These are phyloP conservation scores for Fusarium cyanostomum DNA, from an alignment of 2,329 filamentous ascomycete species.

Conservation along the genomic window DNA sequence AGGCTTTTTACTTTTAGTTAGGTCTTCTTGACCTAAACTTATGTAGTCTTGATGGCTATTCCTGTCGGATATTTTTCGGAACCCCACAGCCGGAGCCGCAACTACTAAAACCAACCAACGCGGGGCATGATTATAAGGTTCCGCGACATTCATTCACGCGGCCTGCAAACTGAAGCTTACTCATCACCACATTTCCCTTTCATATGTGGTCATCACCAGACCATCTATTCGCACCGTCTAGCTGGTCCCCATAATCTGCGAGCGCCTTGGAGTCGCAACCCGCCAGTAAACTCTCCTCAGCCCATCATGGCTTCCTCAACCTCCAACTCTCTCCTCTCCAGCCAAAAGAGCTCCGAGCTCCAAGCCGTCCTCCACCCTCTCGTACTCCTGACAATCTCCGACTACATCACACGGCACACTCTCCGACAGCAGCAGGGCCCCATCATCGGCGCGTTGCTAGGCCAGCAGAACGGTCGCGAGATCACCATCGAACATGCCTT, in stretches of 20 bases:
- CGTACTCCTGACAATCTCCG: slow-evolving; percentile 94
- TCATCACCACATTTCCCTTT: no score
- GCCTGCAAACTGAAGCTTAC: slow-evolving; percentile 18
- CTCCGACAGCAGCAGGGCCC: slow-evolving; percentile 79
- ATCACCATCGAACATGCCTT: slow-evolving; percentile 95
- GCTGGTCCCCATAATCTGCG: not conserved
- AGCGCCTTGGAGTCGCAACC: not conserved
- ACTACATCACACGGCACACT: slow-evolving; percentile 92
- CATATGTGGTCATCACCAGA: not conserved
- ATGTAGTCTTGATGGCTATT: no score
- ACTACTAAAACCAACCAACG: slow-evolving; percentile 5
- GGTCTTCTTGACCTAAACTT: no score
- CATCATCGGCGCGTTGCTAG: slow-evolving; percentile 86
- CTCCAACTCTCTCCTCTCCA: slow-evolving; percentile 69
- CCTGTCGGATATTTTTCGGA: no score
- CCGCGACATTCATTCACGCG: slow-evolving; percentile 14
- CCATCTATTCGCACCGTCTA: slow-evolving; percentile 1
- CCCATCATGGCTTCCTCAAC: slow-evolving; percentile 58
- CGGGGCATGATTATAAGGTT: slow-evolving; percentile 25
- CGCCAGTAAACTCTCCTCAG: not conserved
- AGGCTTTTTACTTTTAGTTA: no score
- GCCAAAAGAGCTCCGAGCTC: slow-evolving; percentile 75
- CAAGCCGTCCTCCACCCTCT: slow-evolving; percentile 90
- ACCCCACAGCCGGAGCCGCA: slow-evolving; percentile 18
- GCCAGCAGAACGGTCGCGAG: slow-evolving; percentile 88